Evolutionary conservation across 2,329 filamentous ascomycete genomes (phyloP).

Genomic region (Penicillium sclerotigenum): DNA sequence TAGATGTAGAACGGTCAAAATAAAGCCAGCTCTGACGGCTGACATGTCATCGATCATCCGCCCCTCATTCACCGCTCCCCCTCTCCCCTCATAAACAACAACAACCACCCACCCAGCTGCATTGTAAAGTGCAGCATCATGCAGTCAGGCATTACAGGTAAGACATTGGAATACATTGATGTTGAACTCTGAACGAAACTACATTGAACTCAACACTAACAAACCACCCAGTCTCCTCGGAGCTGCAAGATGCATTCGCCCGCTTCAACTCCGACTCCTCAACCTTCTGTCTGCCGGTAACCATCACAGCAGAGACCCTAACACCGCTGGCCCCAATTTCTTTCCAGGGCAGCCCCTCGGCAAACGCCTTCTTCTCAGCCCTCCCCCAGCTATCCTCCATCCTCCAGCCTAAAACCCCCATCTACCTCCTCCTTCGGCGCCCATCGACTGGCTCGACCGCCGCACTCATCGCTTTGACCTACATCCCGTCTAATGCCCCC

Average conservation of each 20-base stretch:
- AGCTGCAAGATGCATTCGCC: conserved; percentile 48
- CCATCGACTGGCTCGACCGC: conserved; percentile 28
- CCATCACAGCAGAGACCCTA: conserved; percentile 45
- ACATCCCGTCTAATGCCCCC: conserved; percentile 61
- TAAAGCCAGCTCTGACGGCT: conserved; percentile 3
- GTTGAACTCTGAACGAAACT: neutral
- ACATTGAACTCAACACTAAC: conserved; percentile 2
- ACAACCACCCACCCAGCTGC: conserved; percentile 2
- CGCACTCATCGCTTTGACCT: conserved; percentile 55
- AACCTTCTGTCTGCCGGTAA: conserved; percentile 47
- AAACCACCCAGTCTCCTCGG: conserved; percentile 40
- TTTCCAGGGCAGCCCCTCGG: conserved; percentile 40
- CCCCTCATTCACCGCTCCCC: conserved; percentile 29
- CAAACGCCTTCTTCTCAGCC: conserved; percentile 50
- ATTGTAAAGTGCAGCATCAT: conserved; percentile 29
- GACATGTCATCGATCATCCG: conserved; percentile 14
- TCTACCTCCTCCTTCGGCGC: conserved; percentile 61
- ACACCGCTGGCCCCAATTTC: conserved; percentile 40
- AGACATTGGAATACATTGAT: neutral
- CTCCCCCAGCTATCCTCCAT: conserved; percentile 50
- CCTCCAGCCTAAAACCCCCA: conserved; percentile 54
- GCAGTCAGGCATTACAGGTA: conserved; percentile 52
- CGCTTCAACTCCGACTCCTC: conserved; percentile 41
- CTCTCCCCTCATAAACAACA: conserved; percentile 23
- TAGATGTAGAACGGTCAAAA: neutral